Percentiles rank a stretch among this genome's conserved stretches.
Conservation (phyloP, 2,329 filamentous ascomycete genomes). For the Aspergillus novoparasiticus region DNA sequence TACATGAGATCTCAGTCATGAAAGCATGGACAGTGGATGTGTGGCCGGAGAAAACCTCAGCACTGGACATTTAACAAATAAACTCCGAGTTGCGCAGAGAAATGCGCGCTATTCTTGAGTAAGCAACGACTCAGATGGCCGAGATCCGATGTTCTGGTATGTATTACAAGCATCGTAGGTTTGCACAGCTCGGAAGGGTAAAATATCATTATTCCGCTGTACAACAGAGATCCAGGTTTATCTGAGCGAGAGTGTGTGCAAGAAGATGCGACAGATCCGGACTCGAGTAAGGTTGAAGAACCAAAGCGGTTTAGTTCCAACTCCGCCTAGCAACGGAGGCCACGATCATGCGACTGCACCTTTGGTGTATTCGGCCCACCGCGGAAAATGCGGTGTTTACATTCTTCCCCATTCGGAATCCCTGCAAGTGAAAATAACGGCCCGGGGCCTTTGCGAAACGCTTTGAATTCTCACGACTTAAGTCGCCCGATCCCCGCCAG, state of each 20-base stretch:
- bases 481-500: background rate
- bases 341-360: constrained; percentile 21
- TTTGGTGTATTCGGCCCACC: constrained; percentile 23
- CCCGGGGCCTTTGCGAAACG: constrained; percentile 1
- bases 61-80: no score
- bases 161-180: background rate
- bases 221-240: no score
- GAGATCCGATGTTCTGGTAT: background rate
- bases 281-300: background rate
- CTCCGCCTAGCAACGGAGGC: constrained; percentile 20
- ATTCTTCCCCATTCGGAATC: constrained; percentile 45
- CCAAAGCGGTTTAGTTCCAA: background rate
- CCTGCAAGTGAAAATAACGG: constrained; percentile 18
- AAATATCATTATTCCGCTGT: background rate
- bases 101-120: no score
- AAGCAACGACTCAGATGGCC: no score
- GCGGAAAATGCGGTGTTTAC: constrained; percentile 40
- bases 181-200: background rate
- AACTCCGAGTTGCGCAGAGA: no score
- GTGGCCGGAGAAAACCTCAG: no score
- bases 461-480: background rate
- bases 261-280: no score
- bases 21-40: no score
- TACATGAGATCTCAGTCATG: no score
- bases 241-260: no score